Evolutionary conservation across 805 yeast species (phyloP).

Genomic region (Lipomyces kockii): DNA sequence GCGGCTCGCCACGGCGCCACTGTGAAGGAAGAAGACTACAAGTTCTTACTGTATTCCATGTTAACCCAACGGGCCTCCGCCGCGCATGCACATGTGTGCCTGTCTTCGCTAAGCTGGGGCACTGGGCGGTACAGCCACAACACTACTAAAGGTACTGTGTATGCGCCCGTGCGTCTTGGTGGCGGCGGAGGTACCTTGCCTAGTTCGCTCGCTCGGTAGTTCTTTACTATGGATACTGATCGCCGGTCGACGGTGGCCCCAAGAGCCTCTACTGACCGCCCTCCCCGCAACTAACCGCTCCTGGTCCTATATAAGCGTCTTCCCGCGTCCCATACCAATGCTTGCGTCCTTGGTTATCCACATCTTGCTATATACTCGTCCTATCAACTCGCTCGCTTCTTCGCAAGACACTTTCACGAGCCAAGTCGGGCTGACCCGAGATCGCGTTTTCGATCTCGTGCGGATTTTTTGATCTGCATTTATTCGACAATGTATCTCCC

Average conservation of each 20-base stretch:
- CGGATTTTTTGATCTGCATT: background rate
- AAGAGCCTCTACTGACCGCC: background rate
- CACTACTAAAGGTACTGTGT: no score
- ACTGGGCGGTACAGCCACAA: no score
- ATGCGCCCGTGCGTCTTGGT: no score
- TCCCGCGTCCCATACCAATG: background rate
- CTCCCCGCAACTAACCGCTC: background rate
- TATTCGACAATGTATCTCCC: slow-evolving; percentile 17
- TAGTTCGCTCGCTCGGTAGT: background rate
- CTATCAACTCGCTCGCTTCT: background rate
- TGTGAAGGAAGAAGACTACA: no score
- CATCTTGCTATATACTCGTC: background rate
- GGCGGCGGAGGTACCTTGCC: no score
- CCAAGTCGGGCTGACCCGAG: background rate
- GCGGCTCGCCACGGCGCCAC: no score
- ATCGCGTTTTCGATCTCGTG: background rate
- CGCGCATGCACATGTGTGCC: no score
- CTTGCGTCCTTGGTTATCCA: background rate
- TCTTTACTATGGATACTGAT: background rate
- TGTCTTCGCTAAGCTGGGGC: no score
- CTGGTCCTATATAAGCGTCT: background rate
- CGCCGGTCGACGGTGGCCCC: background rate
- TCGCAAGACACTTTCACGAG: background rate
- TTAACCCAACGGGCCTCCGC: no score
- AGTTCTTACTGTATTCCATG: no score